Evolutionary conservation across 2,329 filamentous ascomycete genomes (phyloP).

Genomic region (Mariannaea sp.): DNA sequence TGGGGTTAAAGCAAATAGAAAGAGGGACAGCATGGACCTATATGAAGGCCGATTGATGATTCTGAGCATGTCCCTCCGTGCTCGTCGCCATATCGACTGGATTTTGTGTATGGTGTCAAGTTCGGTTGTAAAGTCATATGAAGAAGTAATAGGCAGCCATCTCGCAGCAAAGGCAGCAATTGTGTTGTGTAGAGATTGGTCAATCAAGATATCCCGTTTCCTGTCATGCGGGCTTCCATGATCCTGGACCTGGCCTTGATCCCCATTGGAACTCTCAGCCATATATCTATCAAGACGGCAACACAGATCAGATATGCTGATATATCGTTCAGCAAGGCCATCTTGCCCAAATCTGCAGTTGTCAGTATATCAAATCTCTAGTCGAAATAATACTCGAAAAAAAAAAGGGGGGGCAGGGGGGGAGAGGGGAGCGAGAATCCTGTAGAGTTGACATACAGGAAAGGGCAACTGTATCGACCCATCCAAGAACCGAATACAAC

Average conservation of each 20-base stretch:
- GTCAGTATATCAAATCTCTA: constrained; percentile 5
- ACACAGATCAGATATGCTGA: constrained; percentile 40
- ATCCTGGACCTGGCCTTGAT: neutral
- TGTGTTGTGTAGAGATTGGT: constrained; percentile 36
- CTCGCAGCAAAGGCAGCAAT: constrained; percentile 38
- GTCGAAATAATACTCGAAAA: too few species aligned
- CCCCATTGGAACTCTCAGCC: constrained; percentile 32
- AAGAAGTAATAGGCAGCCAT: constrained; percentile 37
- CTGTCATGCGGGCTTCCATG: constrained; percentile 15
- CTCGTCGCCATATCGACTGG: constrained; percentile 41
- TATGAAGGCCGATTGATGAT: constrained; percentile 49
- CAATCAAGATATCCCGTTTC: constrained; percentile 31
- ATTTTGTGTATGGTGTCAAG: constrained; percentile 23
- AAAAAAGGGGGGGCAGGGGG: too few species aligned
- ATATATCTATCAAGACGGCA: constrained; percentile 44
- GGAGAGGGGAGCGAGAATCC: too few species aligned
- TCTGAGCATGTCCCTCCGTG: constrained; percentile 46
- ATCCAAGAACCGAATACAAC: constrained; percentile 50
- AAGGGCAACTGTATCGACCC: constrained; percentile 48
- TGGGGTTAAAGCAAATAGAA: constrained; percentile 47
- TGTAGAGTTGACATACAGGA: constrained; percentile 40
- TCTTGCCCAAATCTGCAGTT: constrained; percentile 32
- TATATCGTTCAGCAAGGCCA: constrained; percentile 36
- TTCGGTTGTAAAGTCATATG: neutral
- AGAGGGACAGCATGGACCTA: constrained; percentile 46